phyloP scores from a whole-genome alignment of 225 moss, liverwort and hornwort genomes.

The Antitrichia curtipendula region DNA sequence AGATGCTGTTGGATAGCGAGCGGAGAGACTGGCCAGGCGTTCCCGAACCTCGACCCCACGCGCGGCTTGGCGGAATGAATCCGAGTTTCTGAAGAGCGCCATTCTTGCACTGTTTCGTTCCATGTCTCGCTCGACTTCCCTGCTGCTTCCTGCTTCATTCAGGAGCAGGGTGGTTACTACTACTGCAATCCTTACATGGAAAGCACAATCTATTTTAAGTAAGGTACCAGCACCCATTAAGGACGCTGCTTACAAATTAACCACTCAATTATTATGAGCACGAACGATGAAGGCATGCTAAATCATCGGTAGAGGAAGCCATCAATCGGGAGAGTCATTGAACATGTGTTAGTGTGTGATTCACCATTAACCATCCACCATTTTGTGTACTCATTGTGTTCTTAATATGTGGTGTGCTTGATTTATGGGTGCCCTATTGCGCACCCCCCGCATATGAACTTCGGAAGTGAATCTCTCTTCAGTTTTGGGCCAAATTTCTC shows the following conservation, averaged over 20 bases:
- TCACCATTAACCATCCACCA: background rate
- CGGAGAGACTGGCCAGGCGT: conserved; percentile 18
- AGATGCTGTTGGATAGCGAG: conserved; percentile 8
- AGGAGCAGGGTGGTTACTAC: background rate
- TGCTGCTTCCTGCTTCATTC: conserved; percentile 14
- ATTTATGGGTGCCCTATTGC: too few species aligned
- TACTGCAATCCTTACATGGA: background rate
- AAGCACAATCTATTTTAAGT: background rate
- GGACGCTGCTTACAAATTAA: background rate
- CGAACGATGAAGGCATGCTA: background rate
- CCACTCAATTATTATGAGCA: background rate
- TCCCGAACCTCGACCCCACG: conserved; percentile 28
- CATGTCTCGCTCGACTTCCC: background rate
- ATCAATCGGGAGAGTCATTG: background rate
- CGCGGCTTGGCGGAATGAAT: conserved; percentile 30
- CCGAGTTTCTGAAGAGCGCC: conserved; percentile 22
- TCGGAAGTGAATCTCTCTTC: too few species aligned
- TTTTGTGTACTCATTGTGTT: background rate
- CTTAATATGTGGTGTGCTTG: background rate
- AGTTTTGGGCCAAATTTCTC: background rate
- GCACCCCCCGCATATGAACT: background rate
- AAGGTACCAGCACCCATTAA: background rate
- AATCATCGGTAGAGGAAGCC: background rate
- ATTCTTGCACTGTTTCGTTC: conserved; percentile 9
- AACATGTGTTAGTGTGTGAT: background rate